These are phyloP conservation scores for Mycena amicta DNA, from an alignment of 768 basidiomycete genomes.

Conservation along the genomic window DNA sequence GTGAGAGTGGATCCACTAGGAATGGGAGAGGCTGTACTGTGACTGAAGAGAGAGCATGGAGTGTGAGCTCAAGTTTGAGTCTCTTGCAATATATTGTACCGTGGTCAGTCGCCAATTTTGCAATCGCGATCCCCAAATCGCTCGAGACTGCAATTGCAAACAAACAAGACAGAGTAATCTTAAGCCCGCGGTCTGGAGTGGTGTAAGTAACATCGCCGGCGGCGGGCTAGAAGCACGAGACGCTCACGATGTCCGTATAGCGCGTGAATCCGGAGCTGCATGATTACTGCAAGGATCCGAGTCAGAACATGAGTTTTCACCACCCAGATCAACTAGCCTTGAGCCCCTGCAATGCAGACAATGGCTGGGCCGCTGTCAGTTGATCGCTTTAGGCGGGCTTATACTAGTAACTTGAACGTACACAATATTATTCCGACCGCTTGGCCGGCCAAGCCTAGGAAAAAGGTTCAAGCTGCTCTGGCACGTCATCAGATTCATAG, in stretches of 20 bases:
- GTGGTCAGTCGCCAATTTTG: neutral
- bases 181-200: neutral
- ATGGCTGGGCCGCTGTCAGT: neutral
- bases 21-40: neutral
- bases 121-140: slow-evolving; percentile 3
- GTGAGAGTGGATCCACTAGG: slow-evolving; percentile 1
- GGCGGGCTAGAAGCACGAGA: neutral
- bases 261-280: slow-evolving; percentile 12
- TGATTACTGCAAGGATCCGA: neutral
- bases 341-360: neutral
- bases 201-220: neutral
- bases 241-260: slow-evolving; percentile 7
- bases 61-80: neutral
- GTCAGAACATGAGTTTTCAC: neutral
- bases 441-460: neutral
- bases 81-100: neutral
- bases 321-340: neutral
- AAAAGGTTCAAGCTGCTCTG: neutral
- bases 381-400: neutral
- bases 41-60: neutral
- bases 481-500: neutral
- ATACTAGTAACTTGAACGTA: neutral
- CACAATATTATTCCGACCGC: neutral
- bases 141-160: neutral
- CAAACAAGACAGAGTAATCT: neutral